Evolutionary conservation across 306 rosid genomes (phyloP), one percentile per base, ranked within the genome.

Genomic region (Ceratonia siliqua): DNA sequence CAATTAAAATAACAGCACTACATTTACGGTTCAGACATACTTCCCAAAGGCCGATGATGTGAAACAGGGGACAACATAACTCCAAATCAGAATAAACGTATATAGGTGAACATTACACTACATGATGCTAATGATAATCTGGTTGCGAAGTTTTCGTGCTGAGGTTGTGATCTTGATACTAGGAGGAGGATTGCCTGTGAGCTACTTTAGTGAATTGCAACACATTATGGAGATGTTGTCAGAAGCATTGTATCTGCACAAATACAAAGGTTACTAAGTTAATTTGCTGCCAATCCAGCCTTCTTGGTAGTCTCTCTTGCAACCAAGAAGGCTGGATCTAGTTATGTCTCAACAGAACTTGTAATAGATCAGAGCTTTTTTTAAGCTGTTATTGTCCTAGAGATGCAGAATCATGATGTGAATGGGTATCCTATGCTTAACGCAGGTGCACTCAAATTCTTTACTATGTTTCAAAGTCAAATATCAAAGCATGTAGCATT

Each of bases 121-220:
- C n/a, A n/a, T n/a, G n/a, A n/a, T n/a, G n/a, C n/a, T n/a, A n/a
- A n/a, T n/a, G n/a, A n/a, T n/a, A n/a, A n/a, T n/a, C n/a, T n/a
- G n/a, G n/a, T n/a, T n/a, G n/a, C n/a, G n/a, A n/a, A n/a, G n/a
- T n/a, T n/a, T n/a, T n/a, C n/a, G n/a, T n/a, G n/a, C n/a, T n/a
- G n/a, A 73, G 98, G 98, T 9, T 91, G 96, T 42, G 98, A 93
- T 89, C 82, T 93, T 35, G 98, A 93, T 81, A 91, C 98, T 6
- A 87, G 98, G 82, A 91, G 98, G 91, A 89, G 98, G 85, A 91
- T 93, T 64, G 97, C 96, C 3, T 93, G 98, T 65, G 98, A 85
- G 84, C 73, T 85, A 24, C 89, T 85, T 28, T 82, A 85, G 78
- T 86, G 86, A 17, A 82, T 85, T 48, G 86, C 86, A 0, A 62